Conservation (phyloP, 176 grass and related monocot genomes). For the Cenchrus purpureus region DNA sequence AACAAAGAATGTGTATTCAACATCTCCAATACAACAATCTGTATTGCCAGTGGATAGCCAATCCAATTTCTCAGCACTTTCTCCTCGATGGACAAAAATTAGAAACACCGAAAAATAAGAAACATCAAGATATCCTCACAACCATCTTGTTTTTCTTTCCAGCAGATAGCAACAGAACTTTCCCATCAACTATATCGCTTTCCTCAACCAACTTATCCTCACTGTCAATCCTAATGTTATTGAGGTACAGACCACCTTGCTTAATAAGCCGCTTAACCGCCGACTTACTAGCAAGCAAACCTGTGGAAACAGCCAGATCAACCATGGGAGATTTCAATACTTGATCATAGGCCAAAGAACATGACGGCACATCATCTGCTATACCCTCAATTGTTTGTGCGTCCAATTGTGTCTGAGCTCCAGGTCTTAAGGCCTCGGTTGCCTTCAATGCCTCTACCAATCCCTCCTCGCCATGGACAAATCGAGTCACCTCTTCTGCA, state of each 20-base stretch:
- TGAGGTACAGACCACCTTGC: conserved; percentile 90
- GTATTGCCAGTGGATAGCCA: neutral
- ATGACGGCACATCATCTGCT: conserved; percentile 85
- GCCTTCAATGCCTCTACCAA: conserved; percentile 83
- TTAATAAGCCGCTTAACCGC: conserved; percentile 75
- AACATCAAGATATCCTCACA: conserved; percentile 78
- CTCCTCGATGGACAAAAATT: conserved; percentile 17
- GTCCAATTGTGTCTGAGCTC: conserved; percentile 70
- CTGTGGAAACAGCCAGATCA: conserved; percentile 83
- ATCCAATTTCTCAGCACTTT: conserved; percentile 15
- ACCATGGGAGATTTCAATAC: conserved; percentile 84
- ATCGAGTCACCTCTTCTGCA: conserved; percentile 90
- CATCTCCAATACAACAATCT: neutral
- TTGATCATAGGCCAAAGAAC: conserved; percentile 69
- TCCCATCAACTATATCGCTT: conserved; percentile 82
- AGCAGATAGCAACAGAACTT: conserved; percentile 82
- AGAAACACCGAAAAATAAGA: conserved; percentile 39
- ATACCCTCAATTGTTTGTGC: conserved; percentile 81
- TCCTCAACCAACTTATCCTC: conserved; percentile 73
- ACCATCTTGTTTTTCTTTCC: conserved; percentile 99
- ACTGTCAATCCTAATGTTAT: conserved; percentile 69
- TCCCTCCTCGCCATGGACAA: conserved; percentile 90
- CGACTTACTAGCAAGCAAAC: conserved; percentile 76
- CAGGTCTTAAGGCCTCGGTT: conserved; percentile 81
- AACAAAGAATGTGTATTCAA: neutral